Evolutionary conservation across 1,139 yeast genomes (phyloP), one percentile per base, ranked within the genome.

Genomic region (Lodderomyces metapsilosis): DNA sequence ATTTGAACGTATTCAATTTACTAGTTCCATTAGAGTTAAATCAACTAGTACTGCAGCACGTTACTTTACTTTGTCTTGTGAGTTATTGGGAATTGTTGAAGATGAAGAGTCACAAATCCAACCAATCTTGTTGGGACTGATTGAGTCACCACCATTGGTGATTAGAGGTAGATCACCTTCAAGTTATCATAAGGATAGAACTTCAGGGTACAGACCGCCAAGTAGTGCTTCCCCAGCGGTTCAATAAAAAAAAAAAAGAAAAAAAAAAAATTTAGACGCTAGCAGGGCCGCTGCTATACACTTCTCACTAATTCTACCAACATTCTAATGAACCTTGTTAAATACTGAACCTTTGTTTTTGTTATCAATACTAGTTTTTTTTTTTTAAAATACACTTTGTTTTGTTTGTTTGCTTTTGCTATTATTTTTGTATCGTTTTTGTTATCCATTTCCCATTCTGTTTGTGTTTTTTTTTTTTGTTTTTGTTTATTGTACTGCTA

Each of bases 101-200:
- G 67, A 71, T 37, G 74, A 68, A 17, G 66, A 64, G 28, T 51
- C 59, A 33, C 66, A 63, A 43, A 66, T 65, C 15, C 72, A 68
- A 47, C 75, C 74, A 1, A 58, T 68, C 22, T 58, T 71, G 43
- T 58, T 71, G 41, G 61, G 71, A 23, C 59, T 67, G 1, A 57
- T 79, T 21, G 79, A 74, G 52, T 80, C 86, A 1, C 86, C 86
- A 1, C 82, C 84, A 1, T 66, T 82, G 49, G 68, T 78, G n/a
- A 76, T 82, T 25, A 66, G 88, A 48, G 88, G 88, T 1, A 66
- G 88, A 52, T 80, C 86, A 6, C 87, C 88, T 5, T 77, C 86
- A 1, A 81, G 78, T 52, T 82, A 82, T 50, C 74, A 68, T 41
- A 66, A 64, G 48, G 72, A 68, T 43, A 58, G 66, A 48, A 66